Conservation (phyloP, 2,329 filamentous ascomycete genomes). For the Furcasterigmium sp. region DNA sequence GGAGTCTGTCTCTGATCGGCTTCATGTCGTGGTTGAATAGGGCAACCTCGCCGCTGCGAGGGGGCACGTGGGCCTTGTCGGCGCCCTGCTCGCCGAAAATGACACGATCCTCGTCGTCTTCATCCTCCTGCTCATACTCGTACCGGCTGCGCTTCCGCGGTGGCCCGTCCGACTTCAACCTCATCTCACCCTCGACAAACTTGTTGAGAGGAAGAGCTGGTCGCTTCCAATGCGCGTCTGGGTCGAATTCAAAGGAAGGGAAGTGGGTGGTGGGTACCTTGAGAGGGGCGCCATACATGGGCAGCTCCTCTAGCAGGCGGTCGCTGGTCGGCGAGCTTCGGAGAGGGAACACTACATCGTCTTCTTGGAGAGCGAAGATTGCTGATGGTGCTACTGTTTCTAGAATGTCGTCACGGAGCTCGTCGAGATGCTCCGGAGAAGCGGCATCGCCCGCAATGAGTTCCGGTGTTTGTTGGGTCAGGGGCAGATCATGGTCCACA, state of each 20-base stretch:
- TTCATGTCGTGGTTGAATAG: constrained; percentile 89
- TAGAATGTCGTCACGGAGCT: constrained; percentile 32
- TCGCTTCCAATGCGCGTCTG: constrained; percentile 68
- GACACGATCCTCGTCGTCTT: constrained; percentile 43
- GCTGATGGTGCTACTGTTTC: constrained; percentile 64
- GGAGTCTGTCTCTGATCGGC: constrained; percentile 80
- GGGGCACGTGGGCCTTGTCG: constrained; percentile 42
- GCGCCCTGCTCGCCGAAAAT: constrained; percentile 25
- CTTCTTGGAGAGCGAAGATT: constrained; percentile 76
- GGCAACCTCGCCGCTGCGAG: constrained; percentile 72
- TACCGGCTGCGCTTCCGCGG: constrained; percentile 78
- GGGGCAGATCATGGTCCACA: constrained; percentile 21
- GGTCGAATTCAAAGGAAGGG: constrained; percentile 52
- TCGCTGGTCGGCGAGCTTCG: constrained; percentile 70
- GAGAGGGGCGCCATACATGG: constrained; percentile 66
- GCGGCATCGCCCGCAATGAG: constrained; percentile 62
- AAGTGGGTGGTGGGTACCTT: constrained; percentile 54
- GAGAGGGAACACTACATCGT: constrained; percentile 76
- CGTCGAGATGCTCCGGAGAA: constrained; percentile 39
- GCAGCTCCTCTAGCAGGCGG: constrained; percentile 73
- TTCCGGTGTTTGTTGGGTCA: constrained; percentile 59
- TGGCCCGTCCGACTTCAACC: constrained; percentile 59
- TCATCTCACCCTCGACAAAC: constrained; percentile 76
- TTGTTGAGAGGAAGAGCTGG: constrained; percentile 82
- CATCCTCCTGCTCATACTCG: constrained; percentile 70